Evolutionary conservation across 2,329 filamentous ascomycete genomes (phyloP).

Genomic region (Apiospora hydei): DNA sequence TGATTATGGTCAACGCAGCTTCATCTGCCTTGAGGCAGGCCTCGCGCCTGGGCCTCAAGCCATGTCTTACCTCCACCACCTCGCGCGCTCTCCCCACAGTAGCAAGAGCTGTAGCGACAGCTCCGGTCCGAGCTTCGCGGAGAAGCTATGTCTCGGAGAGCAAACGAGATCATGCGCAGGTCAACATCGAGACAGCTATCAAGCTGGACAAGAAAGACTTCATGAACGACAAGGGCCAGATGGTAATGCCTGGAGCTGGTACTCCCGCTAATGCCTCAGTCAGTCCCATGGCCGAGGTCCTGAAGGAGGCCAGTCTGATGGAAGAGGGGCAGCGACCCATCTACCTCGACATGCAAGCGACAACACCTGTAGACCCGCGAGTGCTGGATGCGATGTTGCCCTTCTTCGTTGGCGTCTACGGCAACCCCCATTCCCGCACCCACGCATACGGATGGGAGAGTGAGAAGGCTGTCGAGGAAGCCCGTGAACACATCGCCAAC

Average conservation of each 20-base stretch:
- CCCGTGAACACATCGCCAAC: conserved; percentile 80
- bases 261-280: conserved; percentile 72
- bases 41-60: conserved; percentile 61
- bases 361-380: conserved; percentile 91
- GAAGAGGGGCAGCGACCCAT: conserved; percentile 93
- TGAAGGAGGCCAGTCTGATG: conserved; percentile 92
- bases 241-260: conserved; percentile 63
- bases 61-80: conserved; percentile 46
- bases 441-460: conserved; percentile 99
- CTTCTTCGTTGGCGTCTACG: conserved; percentile 90
- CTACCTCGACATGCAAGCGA: conserved; percentile 98
- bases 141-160: conserved; percentile 86
- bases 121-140: conserved; percentile 37
- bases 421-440: conserved; percentile 95
- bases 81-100: conserved; percentile 43
- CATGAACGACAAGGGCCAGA: conserved; percentile 55
- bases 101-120: conserved; percentile 41
- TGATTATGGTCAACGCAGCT: conserved; percentile 62
- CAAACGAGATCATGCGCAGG: conserved; percentile 79
- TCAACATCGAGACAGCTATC: conserved; percentile 83
- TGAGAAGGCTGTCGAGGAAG: conserved; percentile 90
- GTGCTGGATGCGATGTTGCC: conserved; percentile 97
- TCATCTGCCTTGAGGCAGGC: conserved; percentile 79
- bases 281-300: conserved; percentile 83
- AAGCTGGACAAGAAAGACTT: conserved; percentile 87